Base-by-base conservation (phyloP, 2,329 filamentous ascomycete genomes). In the Niveomyces coronatus region DNA sequence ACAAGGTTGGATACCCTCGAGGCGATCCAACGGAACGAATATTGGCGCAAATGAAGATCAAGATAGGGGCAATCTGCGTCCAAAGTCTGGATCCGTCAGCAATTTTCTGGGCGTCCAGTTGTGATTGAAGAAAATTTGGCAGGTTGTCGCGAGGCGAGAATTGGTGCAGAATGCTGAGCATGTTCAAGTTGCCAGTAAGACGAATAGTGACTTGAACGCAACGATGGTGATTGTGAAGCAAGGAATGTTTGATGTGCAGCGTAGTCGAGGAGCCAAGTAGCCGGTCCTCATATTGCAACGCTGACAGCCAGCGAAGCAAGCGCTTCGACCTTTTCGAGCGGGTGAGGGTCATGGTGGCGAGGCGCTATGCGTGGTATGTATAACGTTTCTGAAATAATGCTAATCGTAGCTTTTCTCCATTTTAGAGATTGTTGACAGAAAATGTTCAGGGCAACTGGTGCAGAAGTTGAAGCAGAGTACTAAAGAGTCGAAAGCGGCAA, bases 201-300 rank as follows among this genome's bases (percentile, higher is more conserved):
- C 63, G 49, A 24, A 54, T 47, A 14, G 47, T 47, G 29, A 53
- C 49, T 33, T 54, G 52, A 20, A 49, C 41, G 37, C 52, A 54
- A 45, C 52, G 52, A 35, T 49, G 44, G 41, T 49, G 48, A 46
- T 51, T 51, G 46, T 54, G 45, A 37, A 54, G 44, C 49, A 54
- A 52, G 48, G 48, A 52, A 49, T 54, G 49, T 50, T 51, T 47
- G 42, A 54, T 53, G 39, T 52, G 49, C n/a, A 47, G 47, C 39
- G 46, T 51, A 31, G 44, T 42, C 17, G 49, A 50, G 28, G 43
- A 46, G 50, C 58, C 54, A 43, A 65, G 51, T 31, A 49, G 51
- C 44, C 65, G 58, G 2, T 58, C 56, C 40, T 63, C 49, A 19
- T 64, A 52, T 43, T 67, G 64, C 9, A 46, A 43, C 18, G 38